Base-by-base conservation (phyloP, 1,139 yeast species). In the Candida pseudoviswanathii region DNA sequence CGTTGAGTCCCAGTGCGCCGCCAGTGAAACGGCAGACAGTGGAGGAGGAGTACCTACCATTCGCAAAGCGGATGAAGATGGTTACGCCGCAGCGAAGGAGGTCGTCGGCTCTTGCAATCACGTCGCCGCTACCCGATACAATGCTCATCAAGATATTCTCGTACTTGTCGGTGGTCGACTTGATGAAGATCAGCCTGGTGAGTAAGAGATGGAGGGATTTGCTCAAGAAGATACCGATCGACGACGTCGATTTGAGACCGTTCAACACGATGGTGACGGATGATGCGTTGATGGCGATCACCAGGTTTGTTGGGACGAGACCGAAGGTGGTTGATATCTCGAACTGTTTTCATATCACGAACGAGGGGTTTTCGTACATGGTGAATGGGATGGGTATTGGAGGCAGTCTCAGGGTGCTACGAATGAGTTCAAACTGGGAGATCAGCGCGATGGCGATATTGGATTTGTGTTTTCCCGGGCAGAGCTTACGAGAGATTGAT, bases 371-470 rank as follows among this genome's bases (percentile, higher is more conserved):
- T 63, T 78, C 83, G 41, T 83, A 82, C 58, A 73, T 87, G 75
- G 83, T 85, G 24, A 85, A 84, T 58, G 89, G 85, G 54, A 78
- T 86, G 51, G 92, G 91, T 0, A 81, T 82, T 57, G 65, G 82
- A 41, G 91, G 91, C 5, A 73, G 74, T 34, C 76, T 87, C 44
- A 71, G 72, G 48, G 66, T 68, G 5, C 68, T 87, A 46, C 77
- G 75, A 53, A 85, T 87, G 89, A 76, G 74, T 51, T 82, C 88
- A 27, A 85, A 82, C 45, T 87, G 94, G 94, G 89, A 85, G 56
- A 82, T 86, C 6, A 81, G 86, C 54, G 89, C 90, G 2, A 82
- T 85, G 89, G 88, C 92, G 3, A 84, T 87, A 25, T 84, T 86
- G 89, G 94, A 87, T 62, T 65, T 87, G 45, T 78, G 89, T 1